phyloP scores from a whole-genome alignment of 768 basidiomycete species.

The Collybiopsis confluens region DNA sequence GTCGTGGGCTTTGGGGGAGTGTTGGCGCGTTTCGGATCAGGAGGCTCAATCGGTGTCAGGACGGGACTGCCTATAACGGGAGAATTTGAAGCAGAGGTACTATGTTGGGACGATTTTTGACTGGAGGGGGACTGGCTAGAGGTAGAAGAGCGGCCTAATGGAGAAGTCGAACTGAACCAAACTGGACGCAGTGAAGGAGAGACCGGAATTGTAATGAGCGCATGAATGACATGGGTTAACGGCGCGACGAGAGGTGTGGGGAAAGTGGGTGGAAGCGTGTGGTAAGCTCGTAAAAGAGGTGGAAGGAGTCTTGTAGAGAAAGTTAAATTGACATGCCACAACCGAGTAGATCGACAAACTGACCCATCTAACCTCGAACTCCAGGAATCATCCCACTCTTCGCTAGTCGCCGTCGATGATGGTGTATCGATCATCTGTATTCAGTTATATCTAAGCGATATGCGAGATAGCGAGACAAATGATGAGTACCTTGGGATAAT shows the following conservation, averaged over 20 bases:
- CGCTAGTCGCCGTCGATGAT: conserved; percentile 26
- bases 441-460: neutral
- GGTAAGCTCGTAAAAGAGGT: conserved; percentile 68
- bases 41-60: conserved; percentile 19
- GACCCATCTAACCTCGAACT: conserved; percentile 67
- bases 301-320: conserved; percentile 52
- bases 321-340: neutral
- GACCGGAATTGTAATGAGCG: conserved; percentile 76
- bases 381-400: conserved; percentile 25
- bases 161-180: conserved; percentile 55
- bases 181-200: conserved; percentile 45
- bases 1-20: conserved; percentile 35
- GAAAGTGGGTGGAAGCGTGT: conserved; percentile 56
- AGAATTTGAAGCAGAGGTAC: conserved; percentile 28
- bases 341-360: conserved; percentile 20
- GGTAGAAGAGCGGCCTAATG: conserved; percentile 9
- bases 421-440: conserved; percentile 41
- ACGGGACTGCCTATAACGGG: conserved; percentile 38
- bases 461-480: neutral
- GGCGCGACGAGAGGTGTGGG: conserved; percentile 67
- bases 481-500: conserved; percentile 69
- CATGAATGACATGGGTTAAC: conserved; percentile 77
- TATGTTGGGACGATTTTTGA: conserved; percentile 28
- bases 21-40: conserved; percentile 15
- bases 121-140: conserved; percentile 24